Base-by-base conservation (phyloP, 306 rosid genomes). In the Ormosia emarginata region DNA sequence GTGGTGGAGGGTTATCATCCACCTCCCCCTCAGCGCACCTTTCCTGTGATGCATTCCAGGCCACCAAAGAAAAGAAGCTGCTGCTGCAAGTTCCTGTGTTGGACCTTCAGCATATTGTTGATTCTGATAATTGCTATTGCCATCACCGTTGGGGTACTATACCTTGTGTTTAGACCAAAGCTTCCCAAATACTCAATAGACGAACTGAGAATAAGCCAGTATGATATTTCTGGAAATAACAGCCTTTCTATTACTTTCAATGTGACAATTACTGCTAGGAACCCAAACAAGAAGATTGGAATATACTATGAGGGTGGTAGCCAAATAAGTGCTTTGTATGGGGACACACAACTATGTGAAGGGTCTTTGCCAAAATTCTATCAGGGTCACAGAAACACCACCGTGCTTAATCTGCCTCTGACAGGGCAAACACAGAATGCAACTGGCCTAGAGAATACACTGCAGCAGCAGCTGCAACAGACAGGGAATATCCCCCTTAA, bases 261-360 rank as follows among this genome's bases (percentile, higher is more conserved):
- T 37, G 93, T 91, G 12, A 85, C 80, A 17, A 81, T 95, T 59
- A 93, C 91, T 11, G 94, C 98, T 0, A 79, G 81, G 40, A 95
- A 95, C 30, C 98, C 98, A 5, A 95, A 95, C 85, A 89, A 91
- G 88, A 93, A 82, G 85, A 93, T 95, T 55, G 98, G 98, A 6
- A 90, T 95, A 11, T 90, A 91, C 85, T 95, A 95, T 43, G 94
- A 71, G 40, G 85, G 91, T n/a, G 98, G 98, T 2, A 95, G 98
- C 80, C 83, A 85, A 3, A 87, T 95, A 50, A 88, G 86, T 71
- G 95, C 91, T 58, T 89, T 66, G 87, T 95, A 91, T 86, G n/a
- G 17, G 7, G 89, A 69, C 47, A 89, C 88, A 6, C 29, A 89
- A 69, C 74, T 95, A 1, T 89, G 92, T 41, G 84, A 88, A 77